phyloP scores from a whole-genome alignment of 441 rosid species.

The Populus hybrid region DNA sequence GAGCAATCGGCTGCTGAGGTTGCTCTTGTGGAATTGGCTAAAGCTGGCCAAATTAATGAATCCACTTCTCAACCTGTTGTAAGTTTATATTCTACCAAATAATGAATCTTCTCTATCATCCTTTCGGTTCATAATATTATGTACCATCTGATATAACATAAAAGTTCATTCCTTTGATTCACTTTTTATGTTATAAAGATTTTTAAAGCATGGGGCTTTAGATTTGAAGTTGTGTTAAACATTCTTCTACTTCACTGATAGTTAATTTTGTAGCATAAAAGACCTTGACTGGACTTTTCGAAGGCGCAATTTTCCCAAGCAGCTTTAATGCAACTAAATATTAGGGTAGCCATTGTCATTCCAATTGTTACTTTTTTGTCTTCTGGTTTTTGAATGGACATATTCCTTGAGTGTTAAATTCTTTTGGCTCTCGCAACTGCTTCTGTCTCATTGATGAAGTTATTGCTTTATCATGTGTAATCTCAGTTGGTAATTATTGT shows the following conservation, averaged over 20 bases:
- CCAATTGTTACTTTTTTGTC: not conserved
- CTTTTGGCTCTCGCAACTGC: not conserved
- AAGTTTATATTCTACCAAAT: slow-evolving; percentile 28
- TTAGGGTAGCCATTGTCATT: not conserved
- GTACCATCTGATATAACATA: not conserved
- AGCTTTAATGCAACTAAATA: not conserved
- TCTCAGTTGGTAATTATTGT: not conserved
- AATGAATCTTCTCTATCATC: not conserved
- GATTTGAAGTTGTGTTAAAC: not conserved
- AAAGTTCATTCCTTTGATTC: not conserved
- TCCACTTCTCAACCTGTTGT: slow-evolving; percentile 75
- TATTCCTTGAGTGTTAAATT: not conserved
- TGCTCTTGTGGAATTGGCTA: slow-evolving; percentile 69
- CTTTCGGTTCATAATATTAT: not conserved
- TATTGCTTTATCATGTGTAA: not conserved
- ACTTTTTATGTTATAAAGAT: not conserved
- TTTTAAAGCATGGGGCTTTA: not conserved
- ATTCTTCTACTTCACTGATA: not conserved
- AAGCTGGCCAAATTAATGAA: slow-evolving; percentile 47
- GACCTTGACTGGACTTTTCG: not conserved
- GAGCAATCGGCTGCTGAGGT: slow-evolving; percentile 98
- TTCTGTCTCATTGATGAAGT: not conserved
- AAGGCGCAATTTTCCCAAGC: not conserved
- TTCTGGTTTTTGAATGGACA: not conserved
- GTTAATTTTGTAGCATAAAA: not conserved